Evolutionary conservation across 2,329 filamentous ascomycete genomes (phyloP), one percentile per base, ranked within the genome.

Genomic region (Fusarium floridanum): DNA sequence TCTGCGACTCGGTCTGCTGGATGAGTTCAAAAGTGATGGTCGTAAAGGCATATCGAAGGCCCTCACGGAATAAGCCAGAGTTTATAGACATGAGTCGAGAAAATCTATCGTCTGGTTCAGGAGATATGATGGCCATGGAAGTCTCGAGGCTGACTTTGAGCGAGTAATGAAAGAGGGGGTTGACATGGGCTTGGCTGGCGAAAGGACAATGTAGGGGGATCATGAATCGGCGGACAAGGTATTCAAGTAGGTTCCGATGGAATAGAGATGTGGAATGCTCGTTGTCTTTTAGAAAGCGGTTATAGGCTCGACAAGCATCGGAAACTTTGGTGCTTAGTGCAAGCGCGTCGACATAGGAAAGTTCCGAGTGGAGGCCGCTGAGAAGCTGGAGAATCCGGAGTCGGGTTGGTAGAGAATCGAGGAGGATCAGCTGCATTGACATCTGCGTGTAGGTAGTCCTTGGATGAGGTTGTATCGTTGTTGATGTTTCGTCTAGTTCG

Each of bases 161-260:
- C 0, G 87, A 89, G 79, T 85, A 88, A 71, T 88, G 83, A 74
- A 85, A 90, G 6, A 84, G 67, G 0, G 86, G 87, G 60, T 88
- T 84, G 1, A 75, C 72, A 6, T 78, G 82, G 11, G 87, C 84
- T 68, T 83, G 80, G 41, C 78, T 78, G 41, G 84, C 84, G 75
- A 86, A 90, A 1, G 85, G 82, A 9, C 84, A 85, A 71, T 92
- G 89, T 0, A 92, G 81, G 1, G 85, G 83, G 16, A 91, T 84
- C 3, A 91, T 74, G 74, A 90, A 91, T 16, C 90, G 87, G 6
- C 87, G 86, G 5, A 88, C 82, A 0, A 88, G 81, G 45, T 87
- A 86, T 59, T 90, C 85, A 29, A 89, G 79, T 6, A 90, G 76
- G 67, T 89, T 89, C 2, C 83, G 79, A 45, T 87, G 84, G 67